Percentiles rank a stretch among this genome's conserved stretches.
phyloP scores from a whole-genome alignment of 169 alveolate species.

The Eimeria sp. region DNA sequence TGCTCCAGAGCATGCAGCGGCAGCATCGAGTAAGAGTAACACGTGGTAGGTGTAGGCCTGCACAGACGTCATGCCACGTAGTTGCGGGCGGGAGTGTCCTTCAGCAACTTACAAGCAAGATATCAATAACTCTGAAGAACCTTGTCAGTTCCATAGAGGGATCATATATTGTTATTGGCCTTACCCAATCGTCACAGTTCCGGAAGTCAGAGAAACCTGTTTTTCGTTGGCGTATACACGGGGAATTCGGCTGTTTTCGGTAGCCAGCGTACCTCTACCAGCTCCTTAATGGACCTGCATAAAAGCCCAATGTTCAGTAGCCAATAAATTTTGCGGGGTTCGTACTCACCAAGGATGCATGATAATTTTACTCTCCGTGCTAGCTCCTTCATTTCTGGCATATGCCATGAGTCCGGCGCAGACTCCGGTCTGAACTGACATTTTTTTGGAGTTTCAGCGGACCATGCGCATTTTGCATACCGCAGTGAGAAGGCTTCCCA shows the following conservation, averaged over 20 bases:
- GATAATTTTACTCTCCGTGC: constrained; percentile 63
- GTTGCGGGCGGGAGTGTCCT: not conserved
- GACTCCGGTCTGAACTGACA: constrained; percentile 33
- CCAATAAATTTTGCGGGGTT: not conserved
- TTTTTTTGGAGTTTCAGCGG: not conserved
- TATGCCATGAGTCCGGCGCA: constrained; percentile 61
- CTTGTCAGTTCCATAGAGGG: not conserved
- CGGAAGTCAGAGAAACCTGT: constrained; percentile 70
- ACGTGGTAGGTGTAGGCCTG: constrained; percentile 65
- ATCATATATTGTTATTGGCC: not conserved
- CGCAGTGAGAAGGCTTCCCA: constrained; percentile 64
- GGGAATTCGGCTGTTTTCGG: not conserved
- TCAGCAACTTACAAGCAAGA: constrained; percentile 40
- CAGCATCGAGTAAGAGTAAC: constrained; percentile 44
- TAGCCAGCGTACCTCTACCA: constrained; percentile 40
- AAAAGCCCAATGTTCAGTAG: not conserved
- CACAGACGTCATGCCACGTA: not conserved
- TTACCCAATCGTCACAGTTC: constrained; percentile 75
- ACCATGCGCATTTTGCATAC: not conserved
- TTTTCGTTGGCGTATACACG: not conserved
- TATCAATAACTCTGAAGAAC: constrained; percentile 10
- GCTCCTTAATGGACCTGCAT: constrained; percentile 64
- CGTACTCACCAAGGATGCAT: constrained; percentile 71
- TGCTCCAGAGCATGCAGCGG: constrained; percentile 43
- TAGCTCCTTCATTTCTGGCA: constrained; percentile 64